phyloP scores from a whole-genome alignment of 371 early-diverging fungal species.

The Fennellomyces sp. region DNA sequence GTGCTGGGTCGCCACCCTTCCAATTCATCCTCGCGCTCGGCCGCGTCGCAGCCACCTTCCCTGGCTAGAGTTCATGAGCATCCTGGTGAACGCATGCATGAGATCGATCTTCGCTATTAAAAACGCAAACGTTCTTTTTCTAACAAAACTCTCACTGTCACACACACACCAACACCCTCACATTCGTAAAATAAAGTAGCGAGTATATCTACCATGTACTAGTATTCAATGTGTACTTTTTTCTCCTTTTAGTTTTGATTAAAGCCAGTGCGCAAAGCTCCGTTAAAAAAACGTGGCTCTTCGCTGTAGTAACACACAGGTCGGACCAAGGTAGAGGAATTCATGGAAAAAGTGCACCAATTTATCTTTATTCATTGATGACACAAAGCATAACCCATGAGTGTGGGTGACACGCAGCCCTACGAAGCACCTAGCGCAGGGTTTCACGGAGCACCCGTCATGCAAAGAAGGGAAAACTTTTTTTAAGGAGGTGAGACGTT shows the following conservation, averaged over 20 bases:
- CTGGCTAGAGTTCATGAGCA: conserved; percentile 22
- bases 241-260: neutral
- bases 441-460: no score
- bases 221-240: conserved; percentile 1
- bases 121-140: conserved; percentile 2
- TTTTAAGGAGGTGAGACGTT: neutral
- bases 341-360: neutral
- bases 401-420: no score
- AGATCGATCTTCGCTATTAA: conserved; percentile 26
- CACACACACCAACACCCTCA: neutral
- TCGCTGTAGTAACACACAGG: neutral
- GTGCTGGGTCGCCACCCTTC: conserved; percentile 20
- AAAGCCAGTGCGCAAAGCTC: neutral
- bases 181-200: conserved; percentile 5
- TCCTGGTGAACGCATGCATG: conserved; percentile 17
- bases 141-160: neutral
- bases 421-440: no score
- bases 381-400: no score
- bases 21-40: conserved; percentile 22
- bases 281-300: neutral
- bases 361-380: neutral
- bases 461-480: neutral
- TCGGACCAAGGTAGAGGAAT: neutral
- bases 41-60: conserved; percentile 23
- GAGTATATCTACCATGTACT: conserved; percentile 5